These are phyloP conservation scores for Chamaenerion angustifolium DNA, from an alignment of 345 rosid species.

Conservation along the genomic window DNA sequence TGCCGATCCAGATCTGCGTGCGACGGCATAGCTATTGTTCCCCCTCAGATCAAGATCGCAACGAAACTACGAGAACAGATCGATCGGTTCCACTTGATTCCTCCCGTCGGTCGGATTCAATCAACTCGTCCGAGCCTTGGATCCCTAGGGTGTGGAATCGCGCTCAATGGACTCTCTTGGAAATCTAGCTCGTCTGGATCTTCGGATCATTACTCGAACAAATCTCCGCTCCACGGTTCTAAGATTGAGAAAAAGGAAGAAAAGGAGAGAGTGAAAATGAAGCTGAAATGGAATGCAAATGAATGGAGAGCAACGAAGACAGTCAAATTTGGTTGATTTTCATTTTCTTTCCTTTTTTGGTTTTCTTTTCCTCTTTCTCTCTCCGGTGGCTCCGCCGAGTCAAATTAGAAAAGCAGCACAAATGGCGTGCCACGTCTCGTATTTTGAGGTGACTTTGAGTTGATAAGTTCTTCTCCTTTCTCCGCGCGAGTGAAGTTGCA, in stretches of 20 bases:
- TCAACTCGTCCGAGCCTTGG: background rate
- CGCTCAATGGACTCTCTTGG: constrained; percentile 1
- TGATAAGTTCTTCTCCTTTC: too few relatives aligned
- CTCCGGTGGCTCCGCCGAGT: constrained; percentile 37
- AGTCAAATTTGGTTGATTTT: background rate
- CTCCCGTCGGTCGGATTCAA: background rate
- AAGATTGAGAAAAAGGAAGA: background rate
- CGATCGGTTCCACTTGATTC: too few relatives aligned
- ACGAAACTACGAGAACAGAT: background rate
- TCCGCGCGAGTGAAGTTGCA: too few relatives aligned
- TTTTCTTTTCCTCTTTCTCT: background rate
- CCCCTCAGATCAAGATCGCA: constrained; percentile 8
- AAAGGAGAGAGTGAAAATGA: constrained; percentile 1
- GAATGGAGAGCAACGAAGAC: background rate
- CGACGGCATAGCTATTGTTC: constrained; percentile 41
- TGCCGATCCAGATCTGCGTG: constrained; percentile 92
- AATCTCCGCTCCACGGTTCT: background rate
- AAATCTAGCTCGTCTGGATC: constrained; percentile 4
- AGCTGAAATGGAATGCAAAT: constrained; percentile 7
- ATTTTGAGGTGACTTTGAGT: background rate
- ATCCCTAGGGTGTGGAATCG: background rate
- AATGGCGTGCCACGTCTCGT: too few relatives aligned
- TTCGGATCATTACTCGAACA: constrained; percentile 7
- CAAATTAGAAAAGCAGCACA: constrained; percentile 13
- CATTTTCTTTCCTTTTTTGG: background rate